phyloP scores from a whole-genome alignment of 2,329 filamentous ascomycete species.

The Conoideocrella luteorostrata region DNA sequence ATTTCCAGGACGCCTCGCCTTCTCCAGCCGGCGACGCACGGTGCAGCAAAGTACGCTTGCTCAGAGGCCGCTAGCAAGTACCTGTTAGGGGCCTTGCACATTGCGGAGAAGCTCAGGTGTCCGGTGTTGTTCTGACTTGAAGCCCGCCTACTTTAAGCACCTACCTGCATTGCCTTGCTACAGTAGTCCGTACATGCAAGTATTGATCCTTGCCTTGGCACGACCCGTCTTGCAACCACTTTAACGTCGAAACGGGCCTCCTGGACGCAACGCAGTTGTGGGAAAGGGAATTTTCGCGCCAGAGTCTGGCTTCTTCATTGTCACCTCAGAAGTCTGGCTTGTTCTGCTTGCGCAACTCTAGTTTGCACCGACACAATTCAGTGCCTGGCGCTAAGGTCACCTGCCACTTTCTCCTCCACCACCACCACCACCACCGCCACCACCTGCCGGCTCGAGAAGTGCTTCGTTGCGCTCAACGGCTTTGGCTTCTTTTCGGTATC shows the following conservation, averaged over 20 bases:
- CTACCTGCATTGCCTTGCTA: too few species aligned
- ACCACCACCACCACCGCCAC: too few species aligned
- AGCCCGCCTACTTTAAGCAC: not conserved
- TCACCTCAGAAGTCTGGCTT: not conserved
- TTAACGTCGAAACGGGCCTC: not conserved
- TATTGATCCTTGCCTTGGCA: slow-evolving; percentile 1
- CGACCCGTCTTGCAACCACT: not conserved
- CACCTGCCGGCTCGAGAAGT: not conserved
- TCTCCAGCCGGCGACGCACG: slow-evolving; percentile 8
- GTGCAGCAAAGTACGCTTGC: slow-evolving; percentile 11
- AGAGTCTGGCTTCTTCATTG: not conserved
- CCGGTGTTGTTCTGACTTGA: not conserved
- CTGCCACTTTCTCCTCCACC: slow-evolving; percentile 3
- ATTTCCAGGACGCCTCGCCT: slow-evolving; percentile 2
- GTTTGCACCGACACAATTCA: not conserved
- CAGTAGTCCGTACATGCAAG: too few species aligned
- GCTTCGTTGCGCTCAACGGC: not conserved
- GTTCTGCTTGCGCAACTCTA: not conserved
- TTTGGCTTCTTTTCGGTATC: not conserved
- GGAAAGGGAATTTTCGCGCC: not conserved
- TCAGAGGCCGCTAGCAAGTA: slow-evolving; percentile 10
- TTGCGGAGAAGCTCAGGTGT: slow-evolving; percentile 6
- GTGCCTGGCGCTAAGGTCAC: slow-evolving; percentile 7
- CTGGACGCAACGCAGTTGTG: not conserved
- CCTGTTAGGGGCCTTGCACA: slow-evolving; percentile 4